phyloP scores from a whole-genome alignment of 2,329 filamentous ascomycete genomes.

The Alternaria gaisen region DNA sequence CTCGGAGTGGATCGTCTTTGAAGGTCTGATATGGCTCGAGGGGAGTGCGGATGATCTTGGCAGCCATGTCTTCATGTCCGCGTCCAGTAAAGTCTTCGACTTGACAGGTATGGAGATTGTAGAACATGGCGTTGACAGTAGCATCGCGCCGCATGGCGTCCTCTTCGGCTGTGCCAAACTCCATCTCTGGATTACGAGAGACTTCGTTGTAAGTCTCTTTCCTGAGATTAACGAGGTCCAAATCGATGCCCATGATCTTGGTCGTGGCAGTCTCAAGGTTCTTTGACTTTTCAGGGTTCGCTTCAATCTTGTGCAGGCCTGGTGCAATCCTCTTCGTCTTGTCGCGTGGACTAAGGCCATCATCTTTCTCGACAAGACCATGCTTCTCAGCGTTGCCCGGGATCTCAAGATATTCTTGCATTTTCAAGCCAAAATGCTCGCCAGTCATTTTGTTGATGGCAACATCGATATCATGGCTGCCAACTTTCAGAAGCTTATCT shows the following conservation, averaged over 20 bases:
- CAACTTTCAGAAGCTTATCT: conserved; percentile 77
- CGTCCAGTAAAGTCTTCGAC: conserved; percentile 85
- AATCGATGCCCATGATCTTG: conserved; percentile 82
- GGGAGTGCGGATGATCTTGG: conserved; percentile 81
- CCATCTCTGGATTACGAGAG: conserved; percentile 88
- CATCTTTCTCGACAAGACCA: conserved; percentile 53
- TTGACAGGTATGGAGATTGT: conserved; percentile 80
- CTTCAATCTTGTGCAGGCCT: conserved; percentile 84
- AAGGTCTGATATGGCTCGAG: conserved; percentile 91
- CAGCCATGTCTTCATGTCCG: conserved; percentile 78
- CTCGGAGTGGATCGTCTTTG: conserved; percentile 88
- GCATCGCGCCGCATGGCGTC: conserved; percentile 90
- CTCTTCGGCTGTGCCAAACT: conserved; percentile 91
- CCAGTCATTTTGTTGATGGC: conserved; percentile 89
- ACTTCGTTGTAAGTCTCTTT: conserved; percentile 92
- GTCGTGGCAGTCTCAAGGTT: conserved; percentile 92
- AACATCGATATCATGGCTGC: conserved; percentile 83
- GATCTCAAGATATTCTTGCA: conserved; percentile 73
- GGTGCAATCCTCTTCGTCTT: conserved; percentile 68
- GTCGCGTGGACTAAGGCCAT: conserved; percentile 49
- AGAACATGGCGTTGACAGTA: conserved; percentile 95
- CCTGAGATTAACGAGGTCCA: conserved; percentile 93
- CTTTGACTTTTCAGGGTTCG: conserved; percentile 96
- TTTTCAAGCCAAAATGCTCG: conserved; percentile 73
- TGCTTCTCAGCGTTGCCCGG: conserved; percentile 70